phyloP scores from a whole-genome alignment of 2,329 filamentous ascomycete species.

The Sarocladiaceae sp. region DNA sequence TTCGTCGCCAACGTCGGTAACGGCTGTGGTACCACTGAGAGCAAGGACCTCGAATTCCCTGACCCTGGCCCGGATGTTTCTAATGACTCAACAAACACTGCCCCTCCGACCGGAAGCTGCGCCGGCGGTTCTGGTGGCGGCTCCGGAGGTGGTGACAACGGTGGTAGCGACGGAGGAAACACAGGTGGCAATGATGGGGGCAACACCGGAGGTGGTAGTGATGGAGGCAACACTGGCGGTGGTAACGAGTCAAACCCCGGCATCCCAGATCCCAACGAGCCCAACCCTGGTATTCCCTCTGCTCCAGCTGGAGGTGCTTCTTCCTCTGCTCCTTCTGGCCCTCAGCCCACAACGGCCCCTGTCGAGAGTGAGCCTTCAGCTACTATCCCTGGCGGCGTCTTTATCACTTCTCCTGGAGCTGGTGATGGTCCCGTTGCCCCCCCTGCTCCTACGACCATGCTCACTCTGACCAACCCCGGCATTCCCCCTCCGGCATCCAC shows the following conservation, averaged over 20 bases:
- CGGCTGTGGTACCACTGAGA: constrained; percentile 52
- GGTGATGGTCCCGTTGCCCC: constrained; percentile 15
- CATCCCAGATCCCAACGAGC: not conserved
- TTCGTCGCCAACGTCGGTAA: constrained; percentile 65
- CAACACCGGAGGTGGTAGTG: constrained; percentile 18
- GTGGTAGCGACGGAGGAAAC: constrained; percentile 18
- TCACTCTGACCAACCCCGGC: constrained; percentile 13
- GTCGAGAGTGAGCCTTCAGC: constrained; percentile 15
- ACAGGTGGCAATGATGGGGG: constrained; percentile 20
- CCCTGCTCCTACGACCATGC: constrained; percentile 1
- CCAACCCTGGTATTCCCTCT: constrained; percentile 3
- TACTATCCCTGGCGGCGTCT: constrained; percentile 35
- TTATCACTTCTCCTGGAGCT: constrained; percentile 26
- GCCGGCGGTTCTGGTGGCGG: constrained; percentile 21
- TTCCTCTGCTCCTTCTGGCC: constrained; percentile 18
- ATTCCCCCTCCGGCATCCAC: constrained; percentile 15
- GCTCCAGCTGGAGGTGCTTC: constrained; percentile 9
- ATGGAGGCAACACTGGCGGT: constrained; percentile 10
- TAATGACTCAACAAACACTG: constrained; percentile 27
- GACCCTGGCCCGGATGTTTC: constrained; percentile 53
- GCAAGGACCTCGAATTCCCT: constrained; percentile 57
- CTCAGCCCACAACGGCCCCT: constrained; percentile 16
- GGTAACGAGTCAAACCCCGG: constrained; percentile 9
- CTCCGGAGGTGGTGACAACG: constrained; percentile 18
- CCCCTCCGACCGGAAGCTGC: constrained; percentile 26